Evolutionary conservation across 495 filamentous ascomycete genomes (phyloP).

Genomic region (Hypoxylon fuscum): DNA sequence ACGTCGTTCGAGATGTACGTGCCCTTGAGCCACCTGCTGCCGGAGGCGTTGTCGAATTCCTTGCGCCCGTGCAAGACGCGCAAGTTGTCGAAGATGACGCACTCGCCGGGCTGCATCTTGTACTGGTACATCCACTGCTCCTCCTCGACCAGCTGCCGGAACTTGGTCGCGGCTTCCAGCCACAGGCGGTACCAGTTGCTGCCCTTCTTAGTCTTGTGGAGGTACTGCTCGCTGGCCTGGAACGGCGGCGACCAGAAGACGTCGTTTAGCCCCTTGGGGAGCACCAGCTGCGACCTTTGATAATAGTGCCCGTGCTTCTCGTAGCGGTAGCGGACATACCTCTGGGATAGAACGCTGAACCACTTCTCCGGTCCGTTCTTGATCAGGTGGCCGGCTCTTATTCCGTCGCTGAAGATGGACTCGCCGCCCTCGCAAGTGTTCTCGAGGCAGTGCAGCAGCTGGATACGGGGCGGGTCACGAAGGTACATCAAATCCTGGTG

Average conservation of each 20-base stretch:
- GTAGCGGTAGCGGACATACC: conserved; percentile 73
- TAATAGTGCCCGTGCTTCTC: conserved; percentile 70
- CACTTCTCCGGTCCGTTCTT: conserved; percentile 30
- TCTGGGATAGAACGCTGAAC: conserved; percentile 50
- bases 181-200: conserved; percentile 32
- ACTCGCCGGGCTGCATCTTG: conserved; percentile 79
- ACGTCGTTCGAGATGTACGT: conserved; percentile 81
- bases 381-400: conserved; percentile 65
- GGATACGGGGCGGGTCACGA: conserved; percentile 76
- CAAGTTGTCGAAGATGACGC: conserved; percentile 86
- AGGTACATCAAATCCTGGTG: conserved; percentile 97
- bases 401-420: conserved; percentile 81
- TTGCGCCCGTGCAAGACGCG: conserved; percentile 79
- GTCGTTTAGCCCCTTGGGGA: conserved; percentile 50
- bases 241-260: conserved; percentile 74
- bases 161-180: conserved; percentile 52
- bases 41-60: conserved; percentile 69
- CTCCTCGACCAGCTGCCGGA: conserved; percentile 59
- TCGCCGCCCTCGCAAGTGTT: conserved; percentile 80
- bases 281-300: conserved; percentile 60
- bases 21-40: conserved; percentile 83
- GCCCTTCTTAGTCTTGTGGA: neutral
- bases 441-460: conserved; percentile 85
- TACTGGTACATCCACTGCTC: conserved; percentile 68
- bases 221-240: conserved; percentile 36